Conservation (phyloP, 2,329 filamentous ascomycete genomes). For the Aspergillus pseudotamarii region DNA sequence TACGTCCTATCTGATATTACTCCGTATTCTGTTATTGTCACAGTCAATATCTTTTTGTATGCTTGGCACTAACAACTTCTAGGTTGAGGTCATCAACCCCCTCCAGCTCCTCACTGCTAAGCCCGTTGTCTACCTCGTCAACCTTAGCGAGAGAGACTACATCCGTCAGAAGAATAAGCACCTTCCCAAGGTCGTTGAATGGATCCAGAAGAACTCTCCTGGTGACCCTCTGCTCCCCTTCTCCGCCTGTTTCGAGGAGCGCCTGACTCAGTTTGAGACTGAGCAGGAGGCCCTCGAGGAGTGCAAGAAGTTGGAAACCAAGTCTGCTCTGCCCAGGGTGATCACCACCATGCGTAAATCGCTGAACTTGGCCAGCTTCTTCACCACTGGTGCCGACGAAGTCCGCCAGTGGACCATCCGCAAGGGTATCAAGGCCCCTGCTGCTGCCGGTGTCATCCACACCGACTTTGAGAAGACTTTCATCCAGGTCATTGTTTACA, state of each 20-base stretch:
- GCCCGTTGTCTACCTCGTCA: slow-evolving; percentile 95
- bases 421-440: slow-evolving; percentile 94
- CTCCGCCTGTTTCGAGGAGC: slow-evolving; percentile 90
- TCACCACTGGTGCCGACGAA: slow-evolving; percentile 94
- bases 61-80: slow-evolving; percentile 22
- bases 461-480: slow-evolving; percentile 99
- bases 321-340: slow-evolving; percentile 89
- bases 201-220: slow-evolving; percentile 87
- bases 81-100: slow-evolving; percentile 98
- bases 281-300: slow-evolving; percentile 80
- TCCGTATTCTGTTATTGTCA: slow-evolving; percentile 18
- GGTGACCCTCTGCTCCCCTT: slow-evolving; percentile 92
- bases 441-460: slow-evolving; percentile 97
- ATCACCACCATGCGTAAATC: slow-evolving; percentile 91
- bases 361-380: slow-evolving; percentile 90
- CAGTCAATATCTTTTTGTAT: slow-evolving; percentile 18
- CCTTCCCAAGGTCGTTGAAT: slow-evolving; percentile 87
- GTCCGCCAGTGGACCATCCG: slow-evolving; percentile 98
- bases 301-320: slow-evolving; percentile 82
- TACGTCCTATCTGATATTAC: slow-evolving; percentile 70
- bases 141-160: slow-evolving; percentile 95
- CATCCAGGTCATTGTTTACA: slow-evolving; percentile 94
- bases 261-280: slow-evolving; percentile 76
- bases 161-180: slow-evolving; percentile 99
- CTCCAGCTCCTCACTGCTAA: slow-evolving; percentile 94